Evolutionary conservation across 768 basidiomycete genomes (phyloP).

Genomic region (Amanita subjunquillea): DNA sequence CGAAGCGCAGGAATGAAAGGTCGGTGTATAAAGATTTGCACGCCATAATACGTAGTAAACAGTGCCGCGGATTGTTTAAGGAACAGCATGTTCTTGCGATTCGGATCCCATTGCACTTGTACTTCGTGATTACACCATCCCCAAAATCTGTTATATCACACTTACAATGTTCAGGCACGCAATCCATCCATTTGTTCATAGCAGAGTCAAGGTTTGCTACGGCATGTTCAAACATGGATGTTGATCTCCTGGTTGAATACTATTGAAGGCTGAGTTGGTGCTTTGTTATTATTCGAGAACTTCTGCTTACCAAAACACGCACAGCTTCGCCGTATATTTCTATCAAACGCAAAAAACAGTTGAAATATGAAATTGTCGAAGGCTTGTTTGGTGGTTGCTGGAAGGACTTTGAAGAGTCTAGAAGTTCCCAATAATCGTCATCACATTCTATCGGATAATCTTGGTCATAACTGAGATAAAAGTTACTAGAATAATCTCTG

Average conservation of each 20-base stretch:
- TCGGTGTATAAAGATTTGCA: slow-evolving; percentile 69
- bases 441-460: slow-evolving; percentile 54
- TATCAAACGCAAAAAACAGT: slow-evolving; percentile 42
- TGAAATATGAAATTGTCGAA: slow-evolving; percentile 46
- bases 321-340: slow-evolving; percentile 52
- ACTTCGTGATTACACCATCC: slow-evolving; percentile 19
- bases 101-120: slow-evolving; percentile 35
- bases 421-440: slow-evolving; percentile 63
- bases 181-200: slow-evolving; percentile 68
- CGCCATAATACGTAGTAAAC: slow-evolving; percentile 31
- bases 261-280: slow-evolving; percentile 14
- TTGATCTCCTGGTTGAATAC: slow-evolving; percentile 67
- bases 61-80: slow-evolving; percentile 51
- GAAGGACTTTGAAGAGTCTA: slow-evolving; percentile 42
- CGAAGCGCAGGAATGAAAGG: slow-evolving; percentile 65
- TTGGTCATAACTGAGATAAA: slow-evolving; percentile 48
- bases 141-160: slow-evolving; percentile 35
- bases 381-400: slow-evolving; percentile 53
- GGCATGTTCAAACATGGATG: slow-evolving; percentile 41
- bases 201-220: slow-evolving; percentile 68
- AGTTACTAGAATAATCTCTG: background rate
- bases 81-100: slow-evolving; percentile 24
- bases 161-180: slow-evolving; percentile 47
- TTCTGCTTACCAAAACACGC: slow-evolving; percentile 40
- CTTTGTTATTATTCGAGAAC: background rate